phyloP scores from a whole-genome alignment of 2,329 filamentous ascomycete species.

The Hysterium pulicare region DNA sequence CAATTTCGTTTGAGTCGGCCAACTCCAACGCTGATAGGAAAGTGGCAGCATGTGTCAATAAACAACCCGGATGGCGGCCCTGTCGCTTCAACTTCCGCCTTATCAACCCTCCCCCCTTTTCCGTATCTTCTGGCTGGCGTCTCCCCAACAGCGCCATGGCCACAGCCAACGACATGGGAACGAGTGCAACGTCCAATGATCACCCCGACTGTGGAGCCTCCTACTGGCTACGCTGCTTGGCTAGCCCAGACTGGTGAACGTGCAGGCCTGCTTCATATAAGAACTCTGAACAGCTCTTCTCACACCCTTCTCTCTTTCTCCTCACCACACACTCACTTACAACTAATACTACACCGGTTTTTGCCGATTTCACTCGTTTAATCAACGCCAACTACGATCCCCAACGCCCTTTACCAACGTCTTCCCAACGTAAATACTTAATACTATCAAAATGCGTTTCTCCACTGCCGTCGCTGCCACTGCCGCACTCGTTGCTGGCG shows the following conservation, averaged over 20 bases:
- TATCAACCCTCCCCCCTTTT: slow-evolving; percentile 26
- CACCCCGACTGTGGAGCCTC: slow-evolving; percentile 20
- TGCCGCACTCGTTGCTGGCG: slow-evolving; percentile 27
- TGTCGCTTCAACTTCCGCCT: not conserved
- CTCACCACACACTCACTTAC: slow-evolving; percentile 39
- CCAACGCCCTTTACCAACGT: slow-evolving; percentile 23
- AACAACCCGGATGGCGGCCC: slow-evolving; percentile 22
- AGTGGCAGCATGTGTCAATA: slow-evolving; percentile 26
- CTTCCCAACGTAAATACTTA: slow-evolving; percentile 33
- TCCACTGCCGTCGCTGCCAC: slow-evolving; percentile 24
- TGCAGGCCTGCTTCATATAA: slow-evolving; percentile 31
- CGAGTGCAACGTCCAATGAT: slow-evolving; percentile 23
- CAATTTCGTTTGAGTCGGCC: slow-evolving; percentile 30
- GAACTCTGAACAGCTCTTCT: slow-evolving; percentile 19
- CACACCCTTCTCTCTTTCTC: slow-evolving; percentile 15
- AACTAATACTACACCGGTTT: slow-evolving; percentile 34
- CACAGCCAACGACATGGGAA: slow-evolving; percentile 19
- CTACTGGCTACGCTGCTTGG: slow-evolving; percentile 14
- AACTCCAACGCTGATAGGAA: slow-evolving; percentile 20
- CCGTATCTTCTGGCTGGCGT: slow-evolving; percentile 21
- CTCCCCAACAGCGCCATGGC: slow-evolving; percentile 8
- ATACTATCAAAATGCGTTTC: slow-evolving; percentile 39
- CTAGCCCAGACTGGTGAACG: slow-evolving; percentile 20
- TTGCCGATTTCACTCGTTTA: slow-evolving; percentile 42
- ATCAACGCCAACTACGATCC: slow-evolving; percentile 9